A percentile compares a stretch with the other conserved stretches of the same genome.
These are phyloP conservation scores for Gardenia jasminoides DNA, from an alignment of 257 asterid species.

Conservation along the genomic window DNA sequence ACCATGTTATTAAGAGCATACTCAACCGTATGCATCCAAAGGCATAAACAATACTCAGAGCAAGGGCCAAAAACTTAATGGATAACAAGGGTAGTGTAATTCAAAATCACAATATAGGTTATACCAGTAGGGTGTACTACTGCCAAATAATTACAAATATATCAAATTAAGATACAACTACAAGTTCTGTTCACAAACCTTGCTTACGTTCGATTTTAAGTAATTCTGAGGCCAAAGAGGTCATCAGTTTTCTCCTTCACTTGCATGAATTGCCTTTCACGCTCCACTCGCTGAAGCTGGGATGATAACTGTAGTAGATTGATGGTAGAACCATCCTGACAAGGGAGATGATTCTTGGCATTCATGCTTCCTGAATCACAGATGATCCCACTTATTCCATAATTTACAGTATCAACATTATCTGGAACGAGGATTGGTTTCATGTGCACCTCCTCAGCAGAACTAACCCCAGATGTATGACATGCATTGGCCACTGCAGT, in stretches of 20 bases:
- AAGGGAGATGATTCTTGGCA: constrained; percentile 20
- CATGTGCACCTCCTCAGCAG: constrained; percentile 25
- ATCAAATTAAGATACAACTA: not conserved
- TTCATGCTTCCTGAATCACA: constrained; percentile 24
- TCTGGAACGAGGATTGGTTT: constrained; percentile 32
- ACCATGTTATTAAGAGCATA: not conserved
- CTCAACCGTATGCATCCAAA: not conserved
- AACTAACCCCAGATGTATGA: constrained; percentile 25
- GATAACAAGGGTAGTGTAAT: not conserved
- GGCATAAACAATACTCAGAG: not conserved
- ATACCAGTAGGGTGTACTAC: not conserved
- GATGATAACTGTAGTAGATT: constrained; percentile 39
- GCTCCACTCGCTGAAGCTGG: constrained; percentile 44
- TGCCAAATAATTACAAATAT: too few relatives aligned
- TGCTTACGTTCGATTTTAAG: constrained; percentile 12
- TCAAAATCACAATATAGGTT: not conserved
- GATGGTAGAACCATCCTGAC: constrained; percentile 34
- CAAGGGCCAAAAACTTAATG: not conserved
- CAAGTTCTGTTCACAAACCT: not conserved
- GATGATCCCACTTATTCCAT: constrained; percentile 21
- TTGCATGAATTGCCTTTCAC: constrained; percentile 31
- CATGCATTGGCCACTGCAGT: constrained; percentile 21
- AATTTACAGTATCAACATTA: constrained; percentile 16
- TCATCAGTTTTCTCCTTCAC: constrained; percentile 31
- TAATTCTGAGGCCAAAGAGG: constrained; percentile 34